Evolutionary conservation across 169 alveolate genomes (phyloP).

Genomic region (Eimeria maxima): DNA sequence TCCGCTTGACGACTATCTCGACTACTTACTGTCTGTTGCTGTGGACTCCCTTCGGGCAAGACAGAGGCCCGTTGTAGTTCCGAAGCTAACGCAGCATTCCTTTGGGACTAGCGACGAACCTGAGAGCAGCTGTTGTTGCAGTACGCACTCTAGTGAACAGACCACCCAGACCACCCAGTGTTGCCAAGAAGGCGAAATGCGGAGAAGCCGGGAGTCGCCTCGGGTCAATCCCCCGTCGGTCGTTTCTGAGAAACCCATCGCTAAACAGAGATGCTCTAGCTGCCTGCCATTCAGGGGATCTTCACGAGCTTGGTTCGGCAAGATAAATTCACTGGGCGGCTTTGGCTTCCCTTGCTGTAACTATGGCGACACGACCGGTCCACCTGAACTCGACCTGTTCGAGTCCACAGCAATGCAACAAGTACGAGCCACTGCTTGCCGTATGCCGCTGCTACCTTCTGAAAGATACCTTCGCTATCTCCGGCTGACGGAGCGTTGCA

Average conservation of each 20-base stretch:
- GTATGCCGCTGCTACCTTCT: slow-evolving; percentile 50
- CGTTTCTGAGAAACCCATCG: neutral
- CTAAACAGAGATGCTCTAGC: slow-evolving; percentile 58
- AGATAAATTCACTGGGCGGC: neutral
- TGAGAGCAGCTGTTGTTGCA: slow-evolving; percentile 1
- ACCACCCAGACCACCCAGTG: neutral
- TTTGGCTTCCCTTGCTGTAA: neutral
- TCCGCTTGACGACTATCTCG: slow-evolving; percentile 49
- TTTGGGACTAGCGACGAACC: neutral
- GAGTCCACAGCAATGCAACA: slow-evolving; percentile 65
- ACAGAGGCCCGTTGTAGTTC: slow-evolving; percentile 33
- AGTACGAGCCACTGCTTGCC: slow-evolving; percentile 41
- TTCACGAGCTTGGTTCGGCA: slow-evolving; percentile 1
- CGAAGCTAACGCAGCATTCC: neutral
- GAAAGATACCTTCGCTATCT: slow-evolving; percentile 59
- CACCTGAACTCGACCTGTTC: slow-evolving; percentile 58
- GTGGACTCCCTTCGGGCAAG: slow-evolving; percentile 24
- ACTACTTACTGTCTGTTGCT: slow-evolving; percentile 50
- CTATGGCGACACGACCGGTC: slow-evolving; percentile 6
- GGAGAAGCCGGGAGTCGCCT: neutral
- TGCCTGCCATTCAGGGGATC: slow-evolving; percentile 61
- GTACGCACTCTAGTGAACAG: neutral
- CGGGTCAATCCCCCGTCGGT: neutral
- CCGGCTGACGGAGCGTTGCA: slow-evolving; percentile 55
- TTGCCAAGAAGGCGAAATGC: neutral